Evolutionary conservation across 2,329 filamentous ascomycete species (phyloP), one percentile per base, ranked within the genome.

Genomic region (Aspergillus thermomutatus): DNA sequence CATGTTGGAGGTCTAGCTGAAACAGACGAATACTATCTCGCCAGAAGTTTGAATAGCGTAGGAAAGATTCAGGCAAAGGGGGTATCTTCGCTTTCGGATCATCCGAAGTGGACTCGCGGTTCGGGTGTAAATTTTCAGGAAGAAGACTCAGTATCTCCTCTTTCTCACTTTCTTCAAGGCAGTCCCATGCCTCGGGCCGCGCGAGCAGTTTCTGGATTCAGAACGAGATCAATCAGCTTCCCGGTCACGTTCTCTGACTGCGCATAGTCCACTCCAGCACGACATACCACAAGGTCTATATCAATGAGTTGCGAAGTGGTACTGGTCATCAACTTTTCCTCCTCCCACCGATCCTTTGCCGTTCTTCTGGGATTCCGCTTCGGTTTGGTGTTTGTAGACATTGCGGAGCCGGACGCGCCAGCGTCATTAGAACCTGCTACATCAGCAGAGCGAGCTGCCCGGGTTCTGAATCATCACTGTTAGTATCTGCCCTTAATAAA

Each of bases 1-100:
- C 86, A 26, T 78, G 74, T 23, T 69, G 69, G 1, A 87, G 73
- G 61, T 87, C 83, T 3, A 79, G 67, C 65, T 85, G 79, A 66
- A 83, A 87, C 51, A 79, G 75, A 19, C 80, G 78, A 41, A 85
- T 68, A 46, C 78, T 81, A 21, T 80, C 79, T 23, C 80, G 77
- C 70, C 85, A 83, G 55, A 78, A 75, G 48, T 75, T 73, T 23
- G 75, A 73, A 60, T 79, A 79, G 11, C 75, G 77, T 50, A 75
- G 62, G 34, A 80, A 77, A 3, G 65, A 68, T 19, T 75, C 65
- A 2, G 75, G 69, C 3, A 81, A 59, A 10, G 73, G 72, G n/a
- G 69, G 66, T 10, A 77, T 74, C 40, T 69, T 72, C 11, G 62
- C 59, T 23, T 72, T 52, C 1, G 66, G 61, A 46, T 73, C 64